Evolutionary conservation across 495 filamentous ascomycete species (phyloP), one percentile per base, ranked within the genome.

Genomic region (Bacidia gigantensis): DNA sequence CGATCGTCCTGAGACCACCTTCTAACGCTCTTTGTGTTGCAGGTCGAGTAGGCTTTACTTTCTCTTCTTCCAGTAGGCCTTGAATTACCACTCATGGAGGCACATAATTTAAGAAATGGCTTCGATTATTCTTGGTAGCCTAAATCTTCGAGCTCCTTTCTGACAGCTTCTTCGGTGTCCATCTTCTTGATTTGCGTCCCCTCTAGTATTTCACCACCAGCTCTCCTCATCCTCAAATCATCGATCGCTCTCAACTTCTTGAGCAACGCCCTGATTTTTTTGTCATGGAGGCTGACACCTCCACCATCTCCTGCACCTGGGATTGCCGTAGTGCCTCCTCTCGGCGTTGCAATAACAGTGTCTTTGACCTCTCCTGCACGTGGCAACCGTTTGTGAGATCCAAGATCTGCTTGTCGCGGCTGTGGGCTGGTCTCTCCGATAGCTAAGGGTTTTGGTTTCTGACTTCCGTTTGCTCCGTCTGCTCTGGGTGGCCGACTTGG

Each of bases 111-210:
- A 5, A 35, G 14, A 35, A 35, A 35, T 7, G 26, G 20, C 3
- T 10, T 46, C 43, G 24, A 26, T 59, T 63, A 73, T 49, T 72
- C 74, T 47, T 51, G 68, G 55, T 71, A 76, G 21, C 79, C 82
- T 51, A 85, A 60, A n/a, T 61, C 68, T 26, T 82, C 77, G 46
- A 98, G 66, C 67, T 98, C 92, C 66, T 80, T 84, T 51, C 86
- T 74, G 26, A 98, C 87, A 7, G 72, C 63, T 26, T 79, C 72
- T 71, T 96, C 93, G 3, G 89, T 98, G 20, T 78, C 75, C 56
- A 98, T 98, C 76, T 98, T 98, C 78, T 92, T 93, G 73, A 97
- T 79, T 72, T 98, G 92, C 45, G 92, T 98, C 64, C 95, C 89
- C 68, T 98, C 92, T 52, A 98, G 65, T 72, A 95, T 96, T 75